phyloP scores from a whole-genome alignment of 1,284 basidiomycete species.

The Earliella scabrosa region DNA sequence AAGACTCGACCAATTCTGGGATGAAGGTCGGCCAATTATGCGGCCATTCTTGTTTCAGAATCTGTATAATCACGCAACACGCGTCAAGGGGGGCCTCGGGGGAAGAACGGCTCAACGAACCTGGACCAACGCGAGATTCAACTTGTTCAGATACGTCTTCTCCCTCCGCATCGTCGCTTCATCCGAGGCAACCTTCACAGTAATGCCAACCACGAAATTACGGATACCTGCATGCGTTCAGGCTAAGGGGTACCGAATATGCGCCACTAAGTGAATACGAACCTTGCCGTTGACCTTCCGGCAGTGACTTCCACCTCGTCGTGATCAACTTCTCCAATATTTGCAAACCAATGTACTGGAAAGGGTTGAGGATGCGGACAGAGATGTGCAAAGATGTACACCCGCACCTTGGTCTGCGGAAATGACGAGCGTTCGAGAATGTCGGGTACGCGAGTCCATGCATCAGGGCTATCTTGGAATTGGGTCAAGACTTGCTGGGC shows the following conservation, averaged over 20 bases:
- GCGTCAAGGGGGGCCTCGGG: background rate
- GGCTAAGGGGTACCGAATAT: background rate
- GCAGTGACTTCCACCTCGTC: conserved; percentile 96
- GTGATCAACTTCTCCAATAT: conserved; percentile 94
- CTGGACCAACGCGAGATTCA: conserved; percentile 96
- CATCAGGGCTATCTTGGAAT: conserved; percentile 97
- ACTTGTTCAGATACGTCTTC: conserved; percentile 96
- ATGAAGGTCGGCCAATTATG: conserved; percentile 99
- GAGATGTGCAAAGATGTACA: background rate
- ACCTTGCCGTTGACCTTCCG: conserved; percentile 93
- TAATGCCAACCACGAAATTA: conserved; percentile 95
- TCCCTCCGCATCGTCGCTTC: conserved; percentile 87
- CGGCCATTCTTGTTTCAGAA: conserved; percentile 99
- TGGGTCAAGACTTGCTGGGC: conserved; percentile 92
- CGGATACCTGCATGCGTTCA: conserved; percentile 73
- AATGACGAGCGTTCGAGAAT: conserved; percentile 88
- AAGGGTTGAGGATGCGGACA: background rate
- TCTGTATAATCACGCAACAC: conserved; percentile 54
- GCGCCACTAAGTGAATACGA: conserved; percentile 25
- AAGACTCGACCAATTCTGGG: conserved; percentile 96
- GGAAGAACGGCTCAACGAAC: conserved; percentile 49
- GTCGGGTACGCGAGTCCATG: conserved; percentile 97
- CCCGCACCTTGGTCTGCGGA: conserved; percentile 90
- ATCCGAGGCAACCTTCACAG: conserved; percentile 92
- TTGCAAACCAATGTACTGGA: conserved; percentile 91